A percentile compares a stretch with the other conserved stretches of the same genome.
phyloP scores from a whole-genome alignment of 163 green algal genomes.

The Coccomyxa subellipsoidea region DNA sequence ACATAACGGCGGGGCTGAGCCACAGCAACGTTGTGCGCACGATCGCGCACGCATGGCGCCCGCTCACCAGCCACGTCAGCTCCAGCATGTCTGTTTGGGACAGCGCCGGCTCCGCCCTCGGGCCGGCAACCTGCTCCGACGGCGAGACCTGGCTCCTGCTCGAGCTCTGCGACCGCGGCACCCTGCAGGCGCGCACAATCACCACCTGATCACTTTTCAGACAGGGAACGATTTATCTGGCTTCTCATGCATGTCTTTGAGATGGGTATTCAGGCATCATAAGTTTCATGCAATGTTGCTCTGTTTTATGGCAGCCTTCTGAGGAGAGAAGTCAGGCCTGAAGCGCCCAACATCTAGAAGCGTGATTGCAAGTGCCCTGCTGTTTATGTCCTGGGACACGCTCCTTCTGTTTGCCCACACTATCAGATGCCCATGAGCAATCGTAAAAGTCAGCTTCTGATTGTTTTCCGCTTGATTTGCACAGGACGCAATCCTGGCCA shows the following conservation, averaged over 20 bases:
- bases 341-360: no score
- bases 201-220: neutral
- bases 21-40: conserved; percentile 24
- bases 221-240: neutral
- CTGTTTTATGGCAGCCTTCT: neutral
- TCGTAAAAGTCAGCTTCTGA: neutral
- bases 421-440: no score
- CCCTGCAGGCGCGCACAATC: conserved; percentile 36
- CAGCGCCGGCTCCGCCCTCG: neutral
- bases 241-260: neutral
- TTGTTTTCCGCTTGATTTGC: neutral
- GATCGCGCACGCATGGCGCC: conserved; percentile 17
- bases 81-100: conserved; percentile 4
- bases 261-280: no score
- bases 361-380: no score
- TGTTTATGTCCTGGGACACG: no score
- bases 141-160: conserved; percentile 56
- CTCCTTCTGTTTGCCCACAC: no score
- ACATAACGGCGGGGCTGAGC: conserved; percentile 21
- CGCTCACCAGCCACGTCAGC: conserved; percentile 4
- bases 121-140: neutral
- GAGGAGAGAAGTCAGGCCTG: neutral
- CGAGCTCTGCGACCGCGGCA: conserved; percentile 56
- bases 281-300: no score
- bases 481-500: neutral